Percentiles rank a stretch among this genome's conserved stretches.
Evolutionary conservation across 176 grass and related monocot genomes (phyloP).

Genomic region (Luzula sylvatica): DNA sequence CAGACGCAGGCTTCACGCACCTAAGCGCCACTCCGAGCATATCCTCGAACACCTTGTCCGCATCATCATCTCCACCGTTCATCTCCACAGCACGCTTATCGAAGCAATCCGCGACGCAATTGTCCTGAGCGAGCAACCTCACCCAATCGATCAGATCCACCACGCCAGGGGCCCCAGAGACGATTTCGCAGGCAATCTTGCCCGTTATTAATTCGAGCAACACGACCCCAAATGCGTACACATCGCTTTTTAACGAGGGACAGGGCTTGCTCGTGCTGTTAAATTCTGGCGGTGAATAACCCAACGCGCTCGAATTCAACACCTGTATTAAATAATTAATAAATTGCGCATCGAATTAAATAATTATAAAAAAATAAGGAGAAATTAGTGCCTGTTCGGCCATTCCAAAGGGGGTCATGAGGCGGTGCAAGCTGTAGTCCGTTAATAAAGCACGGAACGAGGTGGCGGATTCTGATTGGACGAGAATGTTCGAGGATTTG

Average conservation of each 20-base stretch:
- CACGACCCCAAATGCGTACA: conserved; percentile 81
- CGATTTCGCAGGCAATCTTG: conserved; percentile 59
- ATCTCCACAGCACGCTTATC: conserved; percentile 30
- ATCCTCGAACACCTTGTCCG: conserved; percentile 36
- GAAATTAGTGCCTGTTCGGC: conserved; percentile 44
- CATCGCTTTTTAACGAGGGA: conserved; percentile 78
- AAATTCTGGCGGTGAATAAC: conserved; percentile 82
- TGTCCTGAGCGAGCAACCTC: conserved; percentile 53
- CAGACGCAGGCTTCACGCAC: conserved; percentile 58
- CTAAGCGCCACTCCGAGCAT: conserved; percentile 58
- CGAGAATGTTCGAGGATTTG: conserved; percentile 65
- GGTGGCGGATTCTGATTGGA: neutral
- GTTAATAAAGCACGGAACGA: conserved; percentile 35
- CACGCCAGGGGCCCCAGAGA: conserved; percentile 51
- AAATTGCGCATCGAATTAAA: too few relatives aligned
- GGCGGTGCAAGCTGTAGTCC: conserved; percentile 63
- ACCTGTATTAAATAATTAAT: conserved; percentile 1
- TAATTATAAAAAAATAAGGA: too few relatives aligned
- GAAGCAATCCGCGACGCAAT: conserved; percentile 57
- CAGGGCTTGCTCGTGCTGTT: conserved; percentile 74
- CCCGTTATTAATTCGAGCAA: conserved; percentile 80
- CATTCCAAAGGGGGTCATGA: conserved; percentile 65
- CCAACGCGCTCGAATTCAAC: conserved; percentile 59
- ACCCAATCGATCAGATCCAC: conserved; percentile 91
- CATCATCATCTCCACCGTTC: conserved; percentile 10